Evolutionary conservation across 345 rosid species (phyloP).

Genomic region (Reutealis trisperma): DNA sequence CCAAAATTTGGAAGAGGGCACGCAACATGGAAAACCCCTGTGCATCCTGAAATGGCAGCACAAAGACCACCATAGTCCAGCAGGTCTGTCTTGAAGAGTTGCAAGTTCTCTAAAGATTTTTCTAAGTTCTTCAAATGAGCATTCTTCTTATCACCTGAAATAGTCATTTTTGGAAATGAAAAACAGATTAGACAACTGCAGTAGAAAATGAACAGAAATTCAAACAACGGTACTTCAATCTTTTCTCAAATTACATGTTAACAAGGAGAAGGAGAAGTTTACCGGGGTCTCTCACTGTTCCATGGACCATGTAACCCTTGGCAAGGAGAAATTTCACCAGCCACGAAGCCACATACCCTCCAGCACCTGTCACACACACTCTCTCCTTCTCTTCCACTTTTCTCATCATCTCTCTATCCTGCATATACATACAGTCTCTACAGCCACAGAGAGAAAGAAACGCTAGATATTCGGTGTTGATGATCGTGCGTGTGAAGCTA

Average conservation of each 20-base stretch:
- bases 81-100: slow-evolving; percentile 40
- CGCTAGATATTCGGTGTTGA: no score
- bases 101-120: slow-evolving; percentile 34
- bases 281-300: slow-evolving; percentile 33
- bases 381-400: slow-evolving; percentile 7
- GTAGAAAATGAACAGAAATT: neutral
- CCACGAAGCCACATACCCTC: slow-evolving; percentile 56
- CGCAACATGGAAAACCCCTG: slow-evolving; percentile 39
- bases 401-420: no score
- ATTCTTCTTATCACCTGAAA: slow-evolving; percentile 27
- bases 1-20: slow-evolving; percentile 22
- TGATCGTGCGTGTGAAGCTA: no score
- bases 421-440: no score
- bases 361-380: slow-evolving; percentile 66
- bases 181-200: no score
- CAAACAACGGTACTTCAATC: no score
- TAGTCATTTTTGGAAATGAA: neutral
- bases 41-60: slow-evolving; percentile 35
- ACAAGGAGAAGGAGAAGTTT: neutral
- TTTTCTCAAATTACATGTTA: no score
- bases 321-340: slow-evolving; percentile 57
- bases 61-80: slow-evolving; percentile 31
- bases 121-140: slow-evolving; percentile 29
- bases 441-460: no score
- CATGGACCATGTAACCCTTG: slow-evolving; percentile 31